Conservation (phyloP, 495 filamentous ascomycete species). For the Cladorrhinum samala region DNA sequence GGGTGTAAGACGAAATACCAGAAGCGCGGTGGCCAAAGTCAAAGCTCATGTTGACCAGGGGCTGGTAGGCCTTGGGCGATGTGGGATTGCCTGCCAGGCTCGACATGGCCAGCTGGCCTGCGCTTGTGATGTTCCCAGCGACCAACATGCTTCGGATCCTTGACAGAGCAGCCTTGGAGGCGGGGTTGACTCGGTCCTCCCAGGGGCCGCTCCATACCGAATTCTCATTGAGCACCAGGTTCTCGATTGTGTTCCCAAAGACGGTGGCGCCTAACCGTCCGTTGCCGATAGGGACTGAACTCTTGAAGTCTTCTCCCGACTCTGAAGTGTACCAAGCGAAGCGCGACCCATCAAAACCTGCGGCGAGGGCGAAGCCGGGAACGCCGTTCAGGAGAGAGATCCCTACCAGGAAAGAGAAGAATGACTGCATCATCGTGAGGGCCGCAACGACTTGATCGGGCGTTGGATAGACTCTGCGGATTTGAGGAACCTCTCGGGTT, state of each 20-base stretch:
- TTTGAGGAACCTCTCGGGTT: no score
- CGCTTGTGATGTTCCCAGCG: constrained; percentile 35
- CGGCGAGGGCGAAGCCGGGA: neutral
- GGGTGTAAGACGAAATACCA: constrained; percentile 33
- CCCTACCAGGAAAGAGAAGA: no score
- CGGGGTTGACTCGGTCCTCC: constrained; percentile 39
- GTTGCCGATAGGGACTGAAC: constrained; percentile 38
- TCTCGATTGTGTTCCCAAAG: constrained; percentile 41
- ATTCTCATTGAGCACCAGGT: constrained; percentile 49
- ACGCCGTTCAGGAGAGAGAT: neutral
- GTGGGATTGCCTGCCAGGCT: constrained; percentile 42
- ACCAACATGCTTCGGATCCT: constrained; percentile 37
- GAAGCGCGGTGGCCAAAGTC: constrained; percentile 34
- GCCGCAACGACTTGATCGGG: no score
- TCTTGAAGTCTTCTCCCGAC: constrained; percentile 1
- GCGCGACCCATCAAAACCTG: constrained; percentile 4
- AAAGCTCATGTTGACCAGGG: constrained; percentile 39
- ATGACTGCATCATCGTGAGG: no score
- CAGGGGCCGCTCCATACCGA: constrained; percentile 48
- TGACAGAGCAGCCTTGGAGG: constrained; percentile 31
- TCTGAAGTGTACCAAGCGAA: constrained; percentile 9
- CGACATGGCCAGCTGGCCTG: constrained; percentile 34
- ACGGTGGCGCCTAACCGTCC: constrained; percentile 48
- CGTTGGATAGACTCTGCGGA: no score
- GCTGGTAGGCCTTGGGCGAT: constrained; percentile 39